Base-by-base conservation (phyloP, 2,329 filamentous ascomycete genomes). In the Diaporthe citriasiana region DNA sequence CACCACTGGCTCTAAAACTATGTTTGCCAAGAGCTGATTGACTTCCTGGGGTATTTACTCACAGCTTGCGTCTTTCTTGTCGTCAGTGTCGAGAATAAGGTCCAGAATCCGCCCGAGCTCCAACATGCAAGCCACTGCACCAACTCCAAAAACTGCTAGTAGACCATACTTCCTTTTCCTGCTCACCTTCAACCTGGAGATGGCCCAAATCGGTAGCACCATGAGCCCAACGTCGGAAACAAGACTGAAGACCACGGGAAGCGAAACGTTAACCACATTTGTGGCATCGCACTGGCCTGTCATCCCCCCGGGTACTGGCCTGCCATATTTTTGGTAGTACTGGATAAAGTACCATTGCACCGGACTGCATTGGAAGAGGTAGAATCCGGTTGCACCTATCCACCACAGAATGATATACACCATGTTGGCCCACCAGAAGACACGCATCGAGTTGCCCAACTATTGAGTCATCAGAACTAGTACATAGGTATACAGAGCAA, bases 1-100 rank as follows among this genome's bases (percentile, higher is more conserved):
- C 38, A 60, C 8, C 15, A 22, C 13, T 12, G 38, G 9, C 13
- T 38, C 4, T 25, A n/a, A 6, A 25, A 12, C 22, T 7, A 19
- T 22, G 9, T 22, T 47, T 22, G 3, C 15, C 45, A 50, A n/a
- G 45, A 8, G 19, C 8, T 22, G 17, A 17, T 19, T 17, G 5
- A 15, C 6, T 42, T n/a, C 4, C 10, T n/a, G 35, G 35, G 22
- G 7, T 19, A 4, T 42, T 51, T 3, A 69, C 65, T 69, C 33
- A 69, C 65, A 69, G 19, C 65, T 55, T 27, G 65, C 22, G 35
- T 69, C 65, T n/a, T 35, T 55, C n/a, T 69, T 69, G 65, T 69
- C 65, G 35, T 69, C 47, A 9, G 65, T 69, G 4, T 69, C 47
- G 65, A 69, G 47, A 4, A 69, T 9, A 5, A 69, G 65, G 19